Base-by-base conservation (phyloP, 768 basidiomycete species). In the Suillus bovinus region DNA sequence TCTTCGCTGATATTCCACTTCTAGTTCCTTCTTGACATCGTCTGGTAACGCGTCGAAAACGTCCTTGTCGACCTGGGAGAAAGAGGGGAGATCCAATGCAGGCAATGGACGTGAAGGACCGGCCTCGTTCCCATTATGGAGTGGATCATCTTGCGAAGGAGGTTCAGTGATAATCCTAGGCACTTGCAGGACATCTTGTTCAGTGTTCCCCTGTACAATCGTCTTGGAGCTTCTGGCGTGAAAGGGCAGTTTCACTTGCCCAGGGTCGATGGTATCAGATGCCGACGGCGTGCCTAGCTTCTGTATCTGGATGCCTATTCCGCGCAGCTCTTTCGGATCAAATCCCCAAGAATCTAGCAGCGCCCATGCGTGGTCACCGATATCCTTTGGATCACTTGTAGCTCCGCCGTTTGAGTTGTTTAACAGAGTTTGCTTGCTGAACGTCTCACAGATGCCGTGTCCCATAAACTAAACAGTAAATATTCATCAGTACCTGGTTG, bases 281-380 rank as follows among this genome's bases (percentile, higher is more conserved):
- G 71, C 77, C 1, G 76, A 74, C 17, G 72, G 68, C 8, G 81
- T 78, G 74, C 97, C 94, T 5, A 99, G 81, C 72, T 95, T 98
- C 69, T 90, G 88, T 14, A 98, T 85, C 68, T 96, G 94, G 9
- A 99, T 89, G 0, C 93, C 94, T 61, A 99, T 84, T 1, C 96
- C 96, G 24, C 96, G 83, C n/a, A 99, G 77, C 64, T 98, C 96
- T 62, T 80, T 84, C 0, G 94, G 87, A 64, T 94, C 90, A 56
- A 97, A 89, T 41, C 82, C 79, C 72, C 94, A 87, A 1, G 84
- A 82, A 67, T 84, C 80, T 34, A 96, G 79, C 17, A 97, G 74
- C 63, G 84, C 82, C 85, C 90, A 91, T 7, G 93, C 90, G 63
- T 88, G 86, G 29, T 87, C 82, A 0, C 87, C 92, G 44, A 99